Evolutionary conservation across 108 stramenopile genomes (phyloP).

Genomic region (Skeletonema tropicum): DNA sequence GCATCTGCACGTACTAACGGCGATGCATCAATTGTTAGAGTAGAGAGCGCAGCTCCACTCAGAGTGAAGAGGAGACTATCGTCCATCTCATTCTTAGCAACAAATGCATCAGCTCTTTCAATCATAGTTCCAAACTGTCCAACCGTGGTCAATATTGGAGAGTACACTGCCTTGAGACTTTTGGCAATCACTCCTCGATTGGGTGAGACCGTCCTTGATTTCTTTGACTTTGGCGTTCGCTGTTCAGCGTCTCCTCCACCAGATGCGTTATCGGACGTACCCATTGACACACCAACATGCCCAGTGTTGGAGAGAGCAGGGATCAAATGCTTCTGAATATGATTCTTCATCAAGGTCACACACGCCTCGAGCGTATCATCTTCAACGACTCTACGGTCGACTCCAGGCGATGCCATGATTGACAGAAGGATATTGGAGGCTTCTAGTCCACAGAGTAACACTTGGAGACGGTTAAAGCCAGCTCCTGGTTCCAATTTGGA

Average conservation of each 20-base stretch:
- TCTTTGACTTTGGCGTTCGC: conserved; percentile 25
- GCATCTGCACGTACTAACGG: conserved; percentile 30
- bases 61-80: conserved; percentile 78
- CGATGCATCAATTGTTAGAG: conserved; percentile 70
- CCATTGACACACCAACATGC: conserved; percentile 51
- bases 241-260: conserved; percentile 42
- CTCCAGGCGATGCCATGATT: conserved; percentile 76
- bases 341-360: conserved; percentile 76
- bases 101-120: conserved; percentile 67
- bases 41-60: conserved; percentile 60
- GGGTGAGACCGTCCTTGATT: conserved; percentile 26
- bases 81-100: conserved; percentile 69
- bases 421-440: conserved; percentile 77
- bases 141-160: conserved; percentile 58
- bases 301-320: conserved; percentile 75
- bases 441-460: conserved; percentile 56
- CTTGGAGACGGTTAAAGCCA: conserved; percentile 48
- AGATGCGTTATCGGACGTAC: conserved; percentile 18
- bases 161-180: conserved; percentile 74
- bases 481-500: conserved; percentile 45
- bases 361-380: conserved; percentile 86
- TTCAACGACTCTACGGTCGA: conserved; percentile 79
- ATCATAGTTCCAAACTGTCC: conserved; percentile 59
- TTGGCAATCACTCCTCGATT: conserved; percentile 37
- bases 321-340: conserved; percentile 72